A percentile compares a stretch with the other conserved stretches of the same genome.
These are phyloP conservation scores for Triticum timopheevii DNA, from an alignment of 176 grass and related monocot genomes.

Conservation along the genomic window DNA sequence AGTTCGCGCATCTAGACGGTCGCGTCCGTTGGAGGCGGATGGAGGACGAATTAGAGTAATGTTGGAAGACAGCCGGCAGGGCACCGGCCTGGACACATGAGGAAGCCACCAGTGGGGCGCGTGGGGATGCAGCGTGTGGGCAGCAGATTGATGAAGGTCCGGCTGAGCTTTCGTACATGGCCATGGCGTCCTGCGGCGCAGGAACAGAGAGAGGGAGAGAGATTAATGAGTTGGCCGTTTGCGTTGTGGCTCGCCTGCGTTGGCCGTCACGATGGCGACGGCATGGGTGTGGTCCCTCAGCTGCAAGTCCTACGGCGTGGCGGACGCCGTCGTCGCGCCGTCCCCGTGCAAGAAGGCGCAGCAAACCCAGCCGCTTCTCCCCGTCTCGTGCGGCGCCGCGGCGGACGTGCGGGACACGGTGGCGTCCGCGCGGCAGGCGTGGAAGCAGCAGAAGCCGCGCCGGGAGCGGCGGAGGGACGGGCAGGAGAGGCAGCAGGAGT, in stretches of 20 bases:
- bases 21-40: too few species aligned
- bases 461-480: conserved; percentile 9
- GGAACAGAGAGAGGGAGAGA: too few species aligned
- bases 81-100: too few species aligned
- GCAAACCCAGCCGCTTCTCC: conserved; percentile 19
- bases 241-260: not conserved
- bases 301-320: conserved; percentile 59
- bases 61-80: too few species aligned
- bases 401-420: conserved; percentile 42
- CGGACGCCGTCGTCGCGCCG: conserved; percentile 42
- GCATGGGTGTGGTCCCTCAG: conserved; percentile 72
- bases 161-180: too few species aligned
- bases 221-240: too few species aligned
- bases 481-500: conserved; percentile 12
- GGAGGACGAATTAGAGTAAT: too few species aligned
- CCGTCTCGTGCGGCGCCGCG: conserved; percentile 32
- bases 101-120: too few species aligned
- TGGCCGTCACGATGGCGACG: conserved; percentile 54
- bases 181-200: too few species aligned
- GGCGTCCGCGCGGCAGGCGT: conserved; percentile 14
- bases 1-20: too few species aligned
- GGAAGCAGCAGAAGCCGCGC: conserved; percentile 29
- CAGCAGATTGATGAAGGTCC: too few species aligned
- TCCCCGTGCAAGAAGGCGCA: conserved; percentile 11
- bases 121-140: too few species aligned